Base-by-base conservation (phyloP, 306 rosid species). In the Begonia fuchsioides region DNA sequence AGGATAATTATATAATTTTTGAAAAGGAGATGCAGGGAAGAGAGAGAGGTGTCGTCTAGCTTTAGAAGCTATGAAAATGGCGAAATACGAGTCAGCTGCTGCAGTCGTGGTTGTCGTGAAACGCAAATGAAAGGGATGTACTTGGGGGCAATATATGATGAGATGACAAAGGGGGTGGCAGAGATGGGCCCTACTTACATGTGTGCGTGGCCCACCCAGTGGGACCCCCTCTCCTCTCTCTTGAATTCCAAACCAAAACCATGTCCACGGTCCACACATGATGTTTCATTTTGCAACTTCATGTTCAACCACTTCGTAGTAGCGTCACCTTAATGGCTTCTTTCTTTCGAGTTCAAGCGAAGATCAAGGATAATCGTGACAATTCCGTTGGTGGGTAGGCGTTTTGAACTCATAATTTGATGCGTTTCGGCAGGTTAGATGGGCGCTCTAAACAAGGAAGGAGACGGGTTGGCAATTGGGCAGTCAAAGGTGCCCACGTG, bases 401-500 rank as follows among this genome's bases (percentile, higher is more conserved):
- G n/a, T n/a, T n/a, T n/a, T n/a, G n/a, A n/a, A n/a, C n/a, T n/a
- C n/a, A n/a, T n/a, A n/a, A n/a, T n/a, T n/a, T n/a, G n/a, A n/a
- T n/a, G n/a, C n/a, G n/a, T n/a, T n/a, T n/a, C n/a, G n/a, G n/a
- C n/a, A n/a, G n/a, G n/a, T n/a, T n/a, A n/a, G n/a, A n/a, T 20
- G 47, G 32, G 67, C 8, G 55, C 50, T 45, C 44, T 6, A 15
- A 48, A 46, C 43, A 53, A 46, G 46, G 15, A 2, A 56, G 11
- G 55, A 11, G 44, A 61, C n/a, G 26, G 56, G 26, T 45, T 68
- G 74, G 93, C 76, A 65, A 60, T 71, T 40, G 71, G 66, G 82
- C 68, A 54, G 94, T 84, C 96, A 87, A 87, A 79, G 80, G 86
- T 67, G 55, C 75, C 94, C 63, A 87, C 96, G 96, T 82, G 96